phyloP scores from a whole-genome alignment of 331 rosid genomes.

The Quercus tomentella region DNA sequence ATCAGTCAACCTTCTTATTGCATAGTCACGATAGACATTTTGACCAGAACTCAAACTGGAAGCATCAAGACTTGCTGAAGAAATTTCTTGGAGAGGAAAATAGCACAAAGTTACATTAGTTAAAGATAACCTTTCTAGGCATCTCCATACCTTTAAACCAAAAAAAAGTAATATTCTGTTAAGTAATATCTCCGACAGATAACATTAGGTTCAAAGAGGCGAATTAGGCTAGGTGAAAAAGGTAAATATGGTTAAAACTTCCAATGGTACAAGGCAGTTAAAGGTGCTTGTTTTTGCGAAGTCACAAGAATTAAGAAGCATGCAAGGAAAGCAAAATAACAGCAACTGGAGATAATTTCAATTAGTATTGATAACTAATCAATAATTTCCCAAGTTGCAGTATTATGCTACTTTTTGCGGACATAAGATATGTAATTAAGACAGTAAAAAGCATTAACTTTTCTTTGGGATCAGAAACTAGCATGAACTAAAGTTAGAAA shows the following conservation, averaged over 20 bases:
- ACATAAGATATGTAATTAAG: neutral
- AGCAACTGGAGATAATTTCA: neutral
- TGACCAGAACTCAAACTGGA: conserved; percentile 20
- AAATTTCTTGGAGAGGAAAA: conserved; percentile 48
- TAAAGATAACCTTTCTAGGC: neutral
- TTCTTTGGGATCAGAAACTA: too few relatives aligned
- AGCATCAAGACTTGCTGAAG: conserved; percentile 19
- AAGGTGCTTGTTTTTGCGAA: neutral
- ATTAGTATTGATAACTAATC: neutral
- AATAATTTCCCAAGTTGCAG: neutral
- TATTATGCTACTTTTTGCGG: neutral
- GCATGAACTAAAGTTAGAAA: too few relatives aligned
- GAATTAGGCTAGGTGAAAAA: neutral
- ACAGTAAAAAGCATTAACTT: neutral
- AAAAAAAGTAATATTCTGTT: too few relatives aligned
- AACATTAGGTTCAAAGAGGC: neutral
- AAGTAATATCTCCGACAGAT: neutral
- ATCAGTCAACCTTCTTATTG: conserved; percentile 34
- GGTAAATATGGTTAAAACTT: neutral
- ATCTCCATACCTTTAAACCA: neutral
- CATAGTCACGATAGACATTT: conserved; percentile 13
- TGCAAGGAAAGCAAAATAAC: neutral
- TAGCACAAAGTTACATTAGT: neutral
- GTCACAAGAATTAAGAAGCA: neutral
- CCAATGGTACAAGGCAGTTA: neutral